Evolutionary conservation across 2,329 filamentous ascomycete genomes (phyloP), one percentile per base, ranked within the genome.

Genomic region (Epichloe coenophiala): DNA sequence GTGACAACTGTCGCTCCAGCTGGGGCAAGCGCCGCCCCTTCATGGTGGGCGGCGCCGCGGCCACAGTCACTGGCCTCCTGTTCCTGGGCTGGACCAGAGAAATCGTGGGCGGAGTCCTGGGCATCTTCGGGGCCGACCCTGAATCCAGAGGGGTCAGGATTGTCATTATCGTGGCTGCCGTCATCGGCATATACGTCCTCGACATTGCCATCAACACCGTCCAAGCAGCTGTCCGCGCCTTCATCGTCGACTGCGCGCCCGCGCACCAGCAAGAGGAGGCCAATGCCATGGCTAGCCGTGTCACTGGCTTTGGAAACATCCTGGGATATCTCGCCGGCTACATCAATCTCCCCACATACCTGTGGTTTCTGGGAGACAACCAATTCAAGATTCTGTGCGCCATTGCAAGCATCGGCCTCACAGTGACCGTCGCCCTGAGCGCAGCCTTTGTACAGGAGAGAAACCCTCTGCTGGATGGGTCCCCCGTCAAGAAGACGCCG

Each of bases 191-290:
- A 59, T 97, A 95, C 67, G 74, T 93, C 47, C 76, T 97, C 47
- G 91, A 97, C 65, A 93, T 97, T 65, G 82, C 90, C 60, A 93
- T 97, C 71, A 97, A 97, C 68, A 93, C 90, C 78, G 88, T 97
- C 36, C 91, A 97, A 76, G 91, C 93, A 46, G 86, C 83, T 4
- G 86, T 96, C 61, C 80, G 90, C 56, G 88, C 90, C 23, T 95
- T 94, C 63, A 95, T 97, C 50, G 86, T 96, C 23, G 91, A 97
- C 63, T 91, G 89, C 61, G 86, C 88, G 0, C 93, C 93, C 0
- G 80, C 87, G 1, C 90, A 96, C 61, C 91, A 97, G 65, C 91
- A 97, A 69, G 90, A 95, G 67, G 76, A 84, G 38, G 91, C 90
- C 50, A 97, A 97, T 68, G 84, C 91, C 40, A 96, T 94, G 90